Conservation (phyloP, 2,329 filamentous ascomycete species). For the Claviceps maximensis region DNA sequence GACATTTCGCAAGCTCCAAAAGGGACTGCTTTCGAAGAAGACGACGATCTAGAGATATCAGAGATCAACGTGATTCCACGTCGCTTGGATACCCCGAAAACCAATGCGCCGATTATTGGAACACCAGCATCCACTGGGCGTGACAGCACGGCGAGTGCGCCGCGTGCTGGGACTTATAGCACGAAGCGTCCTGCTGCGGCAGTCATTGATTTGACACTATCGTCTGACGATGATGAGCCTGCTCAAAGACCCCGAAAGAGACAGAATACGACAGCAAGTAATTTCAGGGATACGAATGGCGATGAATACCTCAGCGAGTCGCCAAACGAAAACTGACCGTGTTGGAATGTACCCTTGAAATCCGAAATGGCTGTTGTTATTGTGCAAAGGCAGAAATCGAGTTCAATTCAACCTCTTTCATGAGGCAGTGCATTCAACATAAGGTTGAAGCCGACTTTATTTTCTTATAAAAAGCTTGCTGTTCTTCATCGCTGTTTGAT, state of each 20-base stretch:
- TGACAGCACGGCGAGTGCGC: slow-evolving; percentile 22
- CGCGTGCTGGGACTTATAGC: slow-evolving; percentile 23
- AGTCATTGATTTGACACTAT: slow-evolving; percentile 47
- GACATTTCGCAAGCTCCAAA: slow-evolving; percentile 16
- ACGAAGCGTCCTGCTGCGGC: slow-evolving; percentile 36
- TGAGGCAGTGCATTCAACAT: background rate
- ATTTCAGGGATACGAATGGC: slow-evolving; percentile 8
- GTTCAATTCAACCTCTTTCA: background rate
- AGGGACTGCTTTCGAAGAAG: slow-evolving; percentile 21
- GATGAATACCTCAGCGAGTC: slow-evolving; percentile 13
- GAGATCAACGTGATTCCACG: slow-evolving; percentile 26
- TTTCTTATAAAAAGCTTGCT: background rate
- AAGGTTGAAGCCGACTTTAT: background rate
- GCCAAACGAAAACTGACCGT: slow-evolving; percentile 10
- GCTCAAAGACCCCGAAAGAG: slow-evolving; percentile 34
- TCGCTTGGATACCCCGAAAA: slow-evolving; percentile 24
- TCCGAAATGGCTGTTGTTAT: background rate
- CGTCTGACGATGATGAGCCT: slow-evolving; percentile 38
- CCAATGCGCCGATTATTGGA: slow-evolving; percentile 20
- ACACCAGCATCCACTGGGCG: slow-evolving; percentile 25
- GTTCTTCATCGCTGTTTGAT: slow-evolving; percentile 2
- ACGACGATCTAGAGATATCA: slow-evolving; percentile 38
- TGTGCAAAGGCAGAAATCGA: background rate
- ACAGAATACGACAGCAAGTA: slow-evolving; percentile 21
- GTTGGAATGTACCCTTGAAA: background rate